Evolutionary conservation across 1,284 basidiomycete species (phyloP).

Genomic region (Coriolopsis trogii): DNA sequence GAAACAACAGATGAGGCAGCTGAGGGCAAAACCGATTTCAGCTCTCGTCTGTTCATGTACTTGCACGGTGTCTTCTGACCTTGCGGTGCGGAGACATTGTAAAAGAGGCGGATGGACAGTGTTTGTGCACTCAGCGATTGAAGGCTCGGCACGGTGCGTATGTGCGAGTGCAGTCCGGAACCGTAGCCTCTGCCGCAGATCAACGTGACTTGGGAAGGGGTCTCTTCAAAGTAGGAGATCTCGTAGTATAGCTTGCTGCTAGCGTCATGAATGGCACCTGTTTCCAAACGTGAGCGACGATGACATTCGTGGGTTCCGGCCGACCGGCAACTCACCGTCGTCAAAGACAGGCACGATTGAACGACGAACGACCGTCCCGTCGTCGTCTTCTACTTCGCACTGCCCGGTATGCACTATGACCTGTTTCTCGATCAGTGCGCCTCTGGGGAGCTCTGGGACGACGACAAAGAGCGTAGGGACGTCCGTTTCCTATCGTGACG

Average conservation of each 20-base stretch:
- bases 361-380: constrained; percentile 43
- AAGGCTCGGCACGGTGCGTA: constrained; percentile 19
- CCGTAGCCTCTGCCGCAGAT: constrained; percentile 47
- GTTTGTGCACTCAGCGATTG: constrained; percentile 20
- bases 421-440: constrained; percentile 76
- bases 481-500: constrained; percentile 18
- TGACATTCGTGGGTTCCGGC: neutral
- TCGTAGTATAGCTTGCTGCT: constrained; percentile 47
- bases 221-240: constrained; percentile 44
- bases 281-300: neutral
- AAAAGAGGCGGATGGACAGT: constrained; percentile 51
- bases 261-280: too few species aligned
- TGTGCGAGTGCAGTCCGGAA: constrained; percentile 27
- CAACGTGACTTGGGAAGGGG: constrained; percentile 42
- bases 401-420: constrained; percentile 68
- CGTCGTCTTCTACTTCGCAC: constrained; percentile 48
- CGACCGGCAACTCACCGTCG: constrained; percentile 43
- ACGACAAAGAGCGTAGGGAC: constrained; percentile 66
- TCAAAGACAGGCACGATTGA: constrained; percentile 39
- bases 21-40: neutral
- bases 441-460: constrained; percentile 77
- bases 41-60: neutral
- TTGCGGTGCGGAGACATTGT: constrained; percentile 32
- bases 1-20: constrained; percentile 8
- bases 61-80: constrained; percentile 3